phyloP scores from a whole-genome alignment of 1,284 basidiomycete species.

The Hymenochaete sp. region DNA sequence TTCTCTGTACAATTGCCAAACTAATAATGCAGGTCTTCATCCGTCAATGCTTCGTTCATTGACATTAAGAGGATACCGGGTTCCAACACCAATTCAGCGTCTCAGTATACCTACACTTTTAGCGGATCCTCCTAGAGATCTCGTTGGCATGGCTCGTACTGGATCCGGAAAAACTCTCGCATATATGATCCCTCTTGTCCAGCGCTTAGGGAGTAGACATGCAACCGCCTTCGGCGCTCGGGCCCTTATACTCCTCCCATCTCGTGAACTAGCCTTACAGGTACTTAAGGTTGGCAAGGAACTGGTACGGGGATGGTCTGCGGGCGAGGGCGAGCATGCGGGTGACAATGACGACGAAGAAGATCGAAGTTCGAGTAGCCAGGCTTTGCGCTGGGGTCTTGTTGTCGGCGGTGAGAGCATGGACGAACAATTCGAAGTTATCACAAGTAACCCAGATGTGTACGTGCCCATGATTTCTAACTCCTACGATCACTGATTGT shows the following conservation, averaged over 20 bases:
- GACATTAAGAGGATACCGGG: conserved; percentile 88
- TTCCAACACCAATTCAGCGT: conserved; percentile 95
- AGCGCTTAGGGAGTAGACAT: conserved; percentile 79
- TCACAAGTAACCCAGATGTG: conserved; percentile 92
- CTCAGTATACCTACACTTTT: conserved; percentile 84
- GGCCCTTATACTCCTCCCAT: conserved; percentile 85
- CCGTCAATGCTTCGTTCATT: conserved; percentile 80
- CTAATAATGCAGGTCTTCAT: conserved; percentile 54
- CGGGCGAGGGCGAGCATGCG: conserved; percentile 50
- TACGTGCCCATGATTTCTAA: conserved; percentile 36
- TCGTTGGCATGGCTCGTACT: conserved; percentile 97
- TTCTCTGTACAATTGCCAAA: conserved; percentile 5
- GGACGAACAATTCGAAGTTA: conserved; percentile 96
- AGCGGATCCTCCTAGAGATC: conserved; percentile 80
- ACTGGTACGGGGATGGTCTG: conserved; percentile 71
- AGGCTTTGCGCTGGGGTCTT: conserved; percentile 83
- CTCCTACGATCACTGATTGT: conserved; percentile 16
- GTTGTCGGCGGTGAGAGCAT: conserved; percentile 94
- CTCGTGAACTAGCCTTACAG: conserved; percentile 91
- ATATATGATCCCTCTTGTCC: conserved; percentile 89
- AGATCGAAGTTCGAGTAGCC: conserved; percentile 46
- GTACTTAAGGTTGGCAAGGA: conserved; percentile 93
- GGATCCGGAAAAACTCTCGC: conserved; percentile 98
- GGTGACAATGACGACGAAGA: conserved; percentile 56
- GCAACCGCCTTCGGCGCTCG: conserved; percentile 77